phyloP scores from a whole-genome alignment of 2,329 filamentous ascomycete genomes.

The Peltaster fructicola region DNA sequence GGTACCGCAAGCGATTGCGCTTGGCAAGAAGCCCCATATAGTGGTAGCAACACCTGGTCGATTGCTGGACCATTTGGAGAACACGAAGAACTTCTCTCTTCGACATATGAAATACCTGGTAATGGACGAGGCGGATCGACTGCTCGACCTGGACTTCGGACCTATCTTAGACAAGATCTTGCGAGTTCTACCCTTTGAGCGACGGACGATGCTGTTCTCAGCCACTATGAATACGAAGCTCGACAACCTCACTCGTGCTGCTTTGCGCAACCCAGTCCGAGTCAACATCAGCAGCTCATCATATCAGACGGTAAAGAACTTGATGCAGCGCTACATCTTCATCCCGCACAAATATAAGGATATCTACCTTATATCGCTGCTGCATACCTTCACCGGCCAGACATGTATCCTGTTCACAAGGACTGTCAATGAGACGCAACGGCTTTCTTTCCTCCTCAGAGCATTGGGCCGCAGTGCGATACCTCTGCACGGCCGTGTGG shows the following conservation, averaged over 20 bases:
- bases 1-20: conserved; percentile 74
- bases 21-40: conserved; percentile 92
- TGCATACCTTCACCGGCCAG: conserved; percentile 77
- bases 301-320: conserved; percentile 79
- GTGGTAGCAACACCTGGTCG: conserved; percentile 83
- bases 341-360: conserved; percentile 80
- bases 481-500: conserved; percentile 81
- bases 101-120: conserved; percentile 71
- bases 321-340: conserved; percentile 75
- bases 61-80: conserved; percentile 80
- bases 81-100: conserved; percentile 88
- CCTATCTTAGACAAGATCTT: conserved; percentile 85
- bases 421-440: conserved; percentile 80
- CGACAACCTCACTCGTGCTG: conserved; percentile 79
- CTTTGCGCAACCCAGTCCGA: conserved; percentile 64
- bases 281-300: conserved; percentile 68
- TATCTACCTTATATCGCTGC: conserved; percentile 66
- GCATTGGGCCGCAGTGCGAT: conserved; percentile 78
- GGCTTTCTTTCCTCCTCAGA: conserved; percentile 66
- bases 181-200: conserved; percentile 64
- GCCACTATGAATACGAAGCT: conserved; percentile 91
- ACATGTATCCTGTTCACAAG: conserved; percentile 79
- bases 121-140: conserved; percentile 84
- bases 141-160: conserved; percentile 88
- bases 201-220: conserved; percentile 74